phyloP scores from a whole-genome alignment of 2,329 filamentous ascomycete species.

The Pleomassaria siparia region DNA sequence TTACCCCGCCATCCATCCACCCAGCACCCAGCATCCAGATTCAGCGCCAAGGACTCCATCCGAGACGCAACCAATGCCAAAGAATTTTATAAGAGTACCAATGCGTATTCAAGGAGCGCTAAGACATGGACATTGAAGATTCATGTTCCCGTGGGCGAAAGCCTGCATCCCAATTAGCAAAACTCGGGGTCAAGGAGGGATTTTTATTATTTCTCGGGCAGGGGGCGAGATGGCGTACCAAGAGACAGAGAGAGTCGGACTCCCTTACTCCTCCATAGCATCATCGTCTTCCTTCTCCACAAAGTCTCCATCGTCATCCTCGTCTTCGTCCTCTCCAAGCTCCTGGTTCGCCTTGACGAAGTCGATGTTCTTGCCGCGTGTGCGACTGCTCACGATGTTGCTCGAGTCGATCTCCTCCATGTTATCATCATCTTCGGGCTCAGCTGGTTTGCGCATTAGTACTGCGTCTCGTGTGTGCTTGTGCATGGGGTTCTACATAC shows the following conservation, averaged over 20 bases:
- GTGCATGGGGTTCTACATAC: conserved; percentile 33
- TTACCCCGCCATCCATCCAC: conserved; percentile 16
- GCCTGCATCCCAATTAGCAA: conserved; percentile 12
- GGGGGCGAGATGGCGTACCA: conserved; percentile 18
- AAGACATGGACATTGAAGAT: conserved; percentile 17
- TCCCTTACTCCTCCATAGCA: conserved; percentile 65
- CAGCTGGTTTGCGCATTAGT: conserved; percentile 47
- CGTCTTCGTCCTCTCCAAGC: conserved; percentile 71
- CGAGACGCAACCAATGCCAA: conserved; percentile 25
- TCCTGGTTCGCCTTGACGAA: conserved; percentile 87
- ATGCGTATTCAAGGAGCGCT: conserved; percentile 12
- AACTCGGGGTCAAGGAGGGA: neutral
- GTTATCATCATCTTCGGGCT: conserved; percentile 73
- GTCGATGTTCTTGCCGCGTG: conserved; percentile 89
- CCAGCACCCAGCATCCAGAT: conserved; percentile 19
- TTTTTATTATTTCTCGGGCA: conserved; percentile 5
- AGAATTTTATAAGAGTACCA: conserved; percentile 6
- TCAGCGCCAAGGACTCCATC: conserved; percentile 30
- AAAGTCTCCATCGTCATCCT: conserved; percentile 73
- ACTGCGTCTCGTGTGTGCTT: conserved; percentile 5
- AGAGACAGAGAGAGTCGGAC: conserved; percentile 14
- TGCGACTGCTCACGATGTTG: conserved; percentile 86
- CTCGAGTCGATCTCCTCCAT: conserved; percentile 87
- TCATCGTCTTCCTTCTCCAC: conserved; percentile 59
- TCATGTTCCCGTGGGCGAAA: conserved; percentile 23